Conservation (phyloP, 108 stramenopile genomes). For the Nitzschia putrida region DNA sequence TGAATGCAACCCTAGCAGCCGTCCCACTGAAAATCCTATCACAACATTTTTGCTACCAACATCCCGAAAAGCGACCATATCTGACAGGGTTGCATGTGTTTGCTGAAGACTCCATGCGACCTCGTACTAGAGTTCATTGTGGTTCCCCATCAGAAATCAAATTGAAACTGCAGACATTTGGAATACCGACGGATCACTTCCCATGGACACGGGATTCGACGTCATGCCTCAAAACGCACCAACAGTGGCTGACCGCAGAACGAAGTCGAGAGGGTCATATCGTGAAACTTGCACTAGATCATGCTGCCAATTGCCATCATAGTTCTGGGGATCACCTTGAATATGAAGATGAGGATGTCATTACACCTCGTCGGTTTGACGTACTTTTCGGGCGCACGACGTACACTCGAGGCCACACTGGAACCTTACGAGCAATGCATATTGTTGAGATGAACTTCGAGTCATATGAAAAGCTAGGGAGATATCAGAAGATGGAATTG, state of each 20-base stretch:
- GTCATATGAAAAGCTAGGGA: background rate
- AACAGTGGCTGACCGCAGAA: background rate
- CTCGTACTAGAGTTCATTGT: background rate
- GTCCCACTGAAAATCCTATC: background rate
- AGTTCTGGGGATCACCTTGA: too few species aligned
- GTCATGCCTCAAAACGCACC: background rate
- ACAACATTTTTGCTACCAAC: slow-evolving; percentile 20
- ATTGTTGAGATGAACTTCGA: background rate
- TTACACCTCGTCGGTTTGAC: background rate
- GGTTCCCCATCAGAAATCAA: background rate
- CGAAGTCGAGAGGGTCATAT: background rate
- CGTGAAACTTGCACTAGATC: background rate
- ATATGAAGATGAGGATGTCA: background rate
- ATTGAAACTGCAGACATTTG: background rate
- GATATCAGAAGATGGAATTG: slow-evolving; percentile 14
- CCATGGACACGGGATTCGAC: background rate
- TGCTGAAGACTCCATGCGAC: background rate
- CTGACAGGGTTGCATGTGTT: slow-evolving; percentile 3
- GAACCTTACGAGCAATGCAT: slow-evolving; percentile 1
- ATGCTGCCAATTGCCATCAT: background rate
- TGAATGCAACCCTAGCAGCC: background rate
- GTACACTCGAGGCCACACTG: background rate
- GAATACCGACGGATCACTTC: slow-evolving; percentile 1
- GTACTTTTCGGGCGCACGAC: background rate
- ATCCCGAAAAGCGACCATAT: slow-evolving; percentile 3